Percentiles rank a stretch among this genome's conserved stretches.
phyloP scores from a whole-genome alignment of 306 rosid genomes.

The Gastrolobium bilobum region DNA sequence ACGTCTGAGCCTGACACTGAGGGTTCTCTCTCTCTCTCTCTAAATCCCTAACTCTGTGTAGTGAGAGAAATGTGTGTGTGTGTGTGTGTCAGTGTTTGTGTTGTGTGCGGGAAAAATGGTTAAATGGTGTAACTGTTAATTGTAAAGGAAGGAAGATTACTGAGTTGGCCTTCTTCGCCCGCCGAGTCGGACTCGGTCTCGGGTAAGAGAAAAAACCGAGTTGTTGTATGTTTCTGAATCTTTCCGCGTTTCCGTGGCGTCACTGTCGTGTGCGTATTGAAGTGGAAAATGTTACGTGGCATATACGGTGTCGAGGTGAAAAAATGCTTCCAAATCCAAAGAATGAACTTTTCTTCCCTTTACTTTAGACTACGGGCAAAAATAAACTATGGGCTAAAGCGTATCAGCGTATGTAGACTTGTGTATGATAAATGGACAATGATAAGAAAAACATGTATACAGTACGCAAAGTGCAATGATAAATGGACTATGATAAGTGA shows the following conservation, averaged over 20 bases:
- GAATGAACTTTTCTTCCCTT: slow-evolving; percentile 3
- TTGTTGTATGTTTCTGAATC: slow-evolving; percentile 42
- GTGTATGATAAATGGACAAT: neutral
- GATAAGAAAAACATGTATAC: neutral
- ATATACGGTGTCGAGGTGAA: neutral
- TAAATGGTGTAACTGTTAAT: slow-evolving; percentile 48
- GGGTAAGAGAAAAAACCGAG: slow-evolving; percentile 32
- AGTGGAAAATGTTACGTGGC: neutral
- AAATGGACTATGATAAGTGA: neutral
- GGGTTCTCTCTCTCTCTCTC: neutral
- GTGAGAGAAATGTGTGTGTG: slow-evolving; percentile 44
- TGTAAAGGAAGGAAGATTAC: slow-evolving; percentile 43
- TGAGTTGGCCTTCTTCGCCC: slow-evolving; percentile 41
- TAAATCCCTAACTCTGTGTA: neutral
- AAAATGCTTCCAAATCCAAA: neutral
- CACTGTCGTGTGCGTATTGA: neutral
- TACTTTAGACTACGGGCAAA: neutral
- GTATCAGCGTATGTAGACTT: slow-evolving; percentile 2
- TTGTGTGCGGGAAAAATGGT: slow-evolving; percentile 55
- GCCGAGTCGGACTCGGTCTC: slow-evolving; percentile 50
- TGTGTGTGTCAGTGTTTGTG: slow-evolving; percentile 42
- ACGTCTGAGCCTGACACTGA: slow-evolving; percentile 30
- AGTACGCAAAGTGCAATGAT: neutral
- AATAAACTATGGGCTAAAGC: neutral
- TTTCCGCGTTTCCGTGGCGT: slow-evolving; percentile 37